Evolutionary conservation across 441 rosid species (phyloP), one percentile per base, ranked within the genome.

Genomic region (Mallotus repandus): DNA sequence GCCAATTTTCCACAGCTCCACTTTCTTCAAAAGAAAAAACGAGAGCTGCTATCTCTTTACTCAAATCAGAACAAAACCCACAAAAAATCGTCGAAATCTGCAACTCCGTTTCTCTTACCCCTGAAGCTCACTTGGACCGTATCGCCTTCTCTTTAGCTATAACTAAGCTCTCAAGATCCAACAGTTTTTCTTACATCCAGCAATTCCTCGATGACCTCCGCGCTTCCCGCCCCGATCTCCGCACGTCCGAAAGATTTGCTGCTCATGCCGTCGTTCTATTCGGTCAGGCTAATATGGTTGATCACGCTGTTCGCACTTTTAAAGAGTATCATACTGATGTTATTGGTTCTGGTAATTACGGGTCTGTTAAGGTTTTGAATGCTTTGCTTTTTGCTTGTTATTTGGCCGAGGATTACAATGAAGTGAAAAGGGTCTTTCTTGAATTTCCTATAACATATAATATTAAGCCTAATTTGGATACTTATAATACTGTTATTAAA

Each of bases 211-310:
- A 89, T 10, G 96, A 86, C 41, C 85, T 88, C 74, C 79, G 81
- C 45, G 48, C 53, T 54, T 55, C 76, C 38, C 88, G 93, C 45
- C 83, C 89, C 1, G 98, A 94, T 74, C 81, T 87, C 71, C 77
- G 71, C 46, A 72, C 81, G 15, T 76, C 84, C 32, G 94, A 91
- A 57, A 87, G 89, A 13, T 90, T 87, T 78, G 81, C 83, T 9
- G 61, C 83, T 59, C 97, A 88, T 73, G 87, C 90, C 5, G 86
- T 91, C 66, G 77, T 92, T 63, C 86, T 95, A 4, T 95, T 83
- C 73, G 98, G 89, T 22, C 91, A 89, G 70, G 98, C 97, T 16
- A 79, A 82, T 55, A 93, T 93, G 99, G 71, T 88, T 50, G 84
- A 86, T 13, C 88, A 85, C 66, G 96, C 97, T 3, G 32, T 88